Evolutionary conservation across 108 stramenopile genomes (phyloP).

Genomic region (Asterionellopsis glacialis): DNA sequence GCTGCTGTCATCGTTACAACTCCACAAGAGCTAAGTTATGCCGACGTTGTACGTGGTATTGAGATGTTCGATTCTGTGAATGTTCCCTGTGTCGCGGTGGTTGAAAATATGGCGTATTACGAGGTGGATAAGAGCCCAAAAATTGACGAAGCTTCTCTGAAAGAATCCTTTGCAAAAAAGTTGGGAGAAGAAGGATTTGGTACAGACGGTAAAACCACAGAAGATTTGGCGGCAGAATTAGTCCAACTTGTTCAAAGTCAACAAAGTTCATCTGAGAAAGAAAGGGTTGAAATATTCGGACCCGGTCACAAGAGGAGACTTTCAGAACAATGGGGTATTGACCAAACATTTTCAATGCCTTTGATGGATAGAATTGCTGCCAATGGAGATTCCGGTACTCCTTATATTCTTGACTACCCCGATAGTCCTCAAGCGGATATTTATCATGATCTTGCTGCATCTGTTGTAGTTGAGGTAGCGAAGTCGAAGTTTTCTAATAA

Average conservation of each 20-base stretch:
- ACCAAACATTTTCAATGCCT: constrained; percentile 73
- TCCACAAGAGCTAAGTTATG: constrained; percentile 92
- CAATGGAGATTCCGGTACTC: constrained; percentile 80
- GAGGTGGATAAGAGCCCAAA: constrained; percentile 33
- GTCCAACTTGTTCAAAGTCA: constrained; percentile 39
- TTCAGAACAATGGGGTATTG: constrained; percentile 83
- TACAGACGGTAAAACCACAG: constrained; percentile 9
- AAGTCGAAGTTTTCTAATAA: constrained; percentile 54
- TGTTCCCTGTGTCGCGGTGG: constrained; percentile 93
- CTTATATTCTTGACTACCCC: constrained; percentile 65
- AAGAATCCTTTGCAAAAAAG: constrained; percentile 25
- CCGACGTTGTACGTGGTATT: constrained; percentile 94
- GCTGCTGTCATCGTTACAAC: constrained; percentile 98
- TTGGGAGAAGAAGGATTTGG: constrained; percentile 32
- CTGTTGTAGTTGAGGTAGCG: constrained; percentile 73
- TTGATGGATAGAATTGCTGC: constrained; percentile 67
- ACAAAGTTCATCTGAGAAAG: constrained; percentile 15
- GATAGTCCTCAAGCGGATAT: constrained; percentile 60
- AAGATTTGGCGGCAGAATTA: constrained; percentile 33
- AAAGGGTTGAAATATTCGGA: constrained; percentile 74
- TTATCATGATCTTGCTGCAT: constrained; percentile 53
- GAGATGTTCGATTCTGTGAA: constrained; percentile 94
- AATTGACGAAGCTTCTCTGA: constrained; percentile 34
- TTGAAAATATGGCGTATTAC: constrained; percentile 98
- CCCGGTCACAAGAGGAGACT: constrained; percentile 66